Conservation (phyloP, 108 stramenopile genomes). For the Nitzschia sp. region DNA sequence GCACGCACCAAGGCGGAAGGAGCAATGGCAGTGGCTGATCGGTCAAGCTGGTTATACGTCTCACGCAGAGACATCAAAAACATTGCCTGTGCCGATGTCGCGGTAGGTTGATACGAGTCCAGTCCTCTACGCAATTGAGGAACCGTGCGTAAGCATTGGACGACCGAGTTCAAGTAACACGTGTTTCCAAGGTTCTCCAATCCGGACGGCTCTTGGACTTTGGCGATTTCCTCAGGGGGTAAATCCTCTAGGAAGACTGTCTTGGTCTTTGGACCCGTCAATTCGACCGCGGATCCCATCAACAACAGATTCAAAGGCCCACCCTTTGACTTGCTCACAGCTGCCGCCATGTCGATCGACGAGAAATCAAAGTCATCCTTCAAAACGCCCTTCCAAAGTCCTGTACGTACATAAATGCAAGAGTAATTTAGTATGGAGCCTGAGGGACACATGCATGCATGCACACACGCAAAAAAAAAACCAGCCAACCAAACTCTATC, state of each 20-base stretch:
- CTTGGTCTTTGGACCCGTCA: constrained; percentile 80
- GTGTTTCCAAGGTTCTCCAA: constrained; percentile 98
- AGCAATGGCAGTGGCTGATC: constrained; percentile 65
- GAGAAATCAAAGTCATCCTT: constrained; percentile 89
- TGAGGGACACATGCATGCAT: neutral
- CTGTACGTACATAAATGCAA: constrained; percentile 30
- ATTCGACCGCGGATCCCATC: constrained; percentile 95
- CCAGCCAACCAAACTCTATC: too few relatives aligned
- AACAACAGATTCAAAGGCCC: constrained; percentile 81
- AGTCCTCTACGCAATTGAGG: constrained; percentile 86
- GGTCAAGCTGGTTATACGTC: constrained; percentile 65
- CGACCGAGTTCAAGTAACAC: constrained; percentile 98
- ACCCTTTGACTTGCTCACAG: constrained; percentile 55
- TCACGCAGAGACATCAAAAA: constrained; percentile 62
- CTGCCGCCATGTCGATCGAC: constrained; percentile 49
- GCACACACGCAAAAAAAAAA: neutral
- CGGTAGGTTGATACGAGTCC: constrained; percentile 36
- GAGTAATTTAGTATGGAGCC: neutral
- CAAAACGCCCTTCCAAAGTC: constrained; percentile 93
- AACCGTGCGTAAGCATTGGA: constrained; percentile 90
- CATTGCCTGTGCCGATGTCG: constrained; percentile 37
- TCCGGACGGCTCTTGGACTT: constrained; percentile 90
- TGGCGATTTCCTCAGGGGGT: constrained; percentile 88
- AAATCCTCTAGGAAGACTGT: constrained; percentile 97
- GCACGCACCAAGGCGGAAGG: constrained; percentile 82